phyloP scores from a whole-genome alignment of 148 eudicot species.

The Fagopyrum tataricum region DNA sequence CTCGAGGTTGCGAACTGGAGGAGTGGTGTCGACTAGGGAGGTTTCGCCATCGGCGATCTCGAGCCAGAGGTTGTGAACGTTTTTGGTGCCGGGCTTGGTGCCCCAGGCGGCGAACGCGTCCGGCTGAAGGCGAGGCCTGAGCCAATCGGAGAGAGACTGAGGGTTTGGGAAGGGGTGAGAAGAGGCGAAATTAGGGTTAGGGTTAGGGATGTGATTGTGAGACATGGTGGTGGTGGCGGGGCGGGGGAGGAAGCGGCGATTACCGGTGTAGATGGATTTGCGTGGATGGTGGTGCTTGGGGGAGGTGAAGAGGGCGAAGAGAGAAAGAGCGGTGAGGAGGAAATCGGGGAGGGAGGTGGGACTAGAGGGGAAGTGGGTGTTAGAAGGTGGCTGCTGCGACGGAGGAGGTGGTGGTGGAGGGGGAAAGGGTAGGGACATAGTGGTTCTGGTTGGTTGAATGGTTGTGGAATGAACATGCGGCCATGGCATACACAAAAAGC shows the following conservation, averaged over 20 bases:
- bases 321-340: constrained; percentile 63
- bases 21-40: constrained; percentile 45
- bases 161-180: constrained; percentile 38
- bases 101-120: constrained; percentile 85
- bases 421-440: constrained; percentile 26
- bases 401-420: constrained; percentile 17
- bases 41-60: constrained; percentile 82
- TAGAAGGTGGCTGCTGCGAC: constrained; percentile 19
- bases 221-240: constrained; percentile 30
- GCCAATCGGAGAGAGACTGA: constrained; percentile 74
- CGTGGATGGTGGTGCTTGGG: constrained; percentile 35
- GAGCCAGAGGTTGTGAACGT: constrained; percentile 81
- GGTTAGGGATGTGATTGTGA: constrained; percentile 24
- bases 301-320: constrained; percentile 52
- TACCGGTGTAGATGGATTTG: constrained; percentile 21
- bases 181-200: constrained; percentile 22
- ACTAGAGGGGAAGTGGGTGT: constrained; percentile 19
- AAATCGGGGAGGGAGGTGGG: constrained; percentile 41
- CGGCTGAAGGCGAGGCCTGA: constrained; percentile 55
- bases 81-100: constrained; percentile 80
- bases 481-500: not conserved
- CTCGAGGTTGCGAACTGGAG: constrained; percentile 68
- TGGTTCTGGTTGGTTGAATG: constrained; percentile 25
- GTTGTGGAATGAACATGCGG: not conserved
- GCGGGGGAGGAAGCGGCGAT: constrained; percentile 34